Conservation (phyloP, 2,329 filamentous ascomycete genomes). For the Talaromyces sp. region DNA sequence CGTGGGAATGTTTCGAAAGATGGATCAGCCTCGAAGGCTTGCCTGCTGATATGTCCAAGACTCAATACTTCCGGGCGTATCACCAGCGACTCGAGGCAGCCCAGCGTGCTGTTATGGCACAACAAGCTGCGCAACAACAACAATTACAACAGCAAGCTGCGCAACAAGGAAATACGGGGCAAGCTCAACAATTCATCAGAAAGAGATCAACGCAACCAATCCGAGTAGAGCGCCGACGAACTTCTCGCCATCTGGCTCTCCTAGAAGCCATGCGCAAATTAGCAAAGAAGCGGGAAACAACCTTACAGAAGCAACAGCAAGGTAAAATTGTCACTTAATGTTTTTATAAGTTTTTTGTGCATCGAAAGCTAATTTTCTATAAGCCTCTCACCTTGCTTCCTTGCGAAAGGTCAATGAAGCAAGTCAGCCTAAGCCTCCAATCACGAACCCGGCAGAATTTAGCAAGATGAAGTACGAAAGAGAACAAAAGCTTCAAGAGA, state of each 20-base stretch:
- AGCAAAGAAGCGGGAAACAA: constrained; percentile 86
- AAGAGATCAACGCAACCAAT: constrained; percentile 70
- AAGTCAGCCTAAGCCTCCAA: constrained; percentile 51
- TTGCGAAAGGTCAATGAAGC: constrained; percentile 75
- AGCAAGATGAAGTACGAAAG: constrained; percentile 83
- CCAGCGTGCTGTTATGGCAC: constrained; percentile 52
- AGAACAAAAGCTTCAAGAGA: constrained; percentile 61
- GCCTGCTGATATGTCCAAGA: constrained; percentile 89
- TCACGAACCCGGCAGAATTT: constrained; percentile 81
- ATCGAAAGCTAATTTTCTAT: constrained; percentile 13
- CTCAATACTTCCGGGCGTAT: constrained; percentile 83
- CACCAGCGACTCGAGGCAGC: constrained; percentile 58
- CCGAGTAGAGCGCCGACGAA: constrained; percentile 78
- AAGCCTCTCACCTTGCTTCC: constrained; percentile 63
- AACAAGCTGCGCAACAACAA: constrained; percentile 51
- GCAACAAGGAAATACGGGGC: constrained; percentile 39
- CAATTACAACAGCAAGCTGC: constrained; percentile 44
- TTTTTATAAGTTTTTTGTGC: not conserved
- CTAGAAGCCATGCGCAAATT: constrained; percentile 94
- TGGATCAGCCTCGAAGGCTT: constrained; percentile 91
- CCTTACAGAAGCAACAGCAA: constrained; percentile 81
- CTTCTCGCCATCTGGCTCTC: constrained; percentile 78
- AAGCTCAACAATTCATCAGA: constrained; percentile 51
- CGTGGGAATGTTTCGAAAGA: constrained; percentile 97
- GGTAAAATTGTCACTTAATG: constrained; percentile 30